Percentiles rank a stretch among this genome's conserved stretches.
Conservation (phyloP, 2,329 filamentous ascomycete species). For the Aspergillus flavus region DNA sequence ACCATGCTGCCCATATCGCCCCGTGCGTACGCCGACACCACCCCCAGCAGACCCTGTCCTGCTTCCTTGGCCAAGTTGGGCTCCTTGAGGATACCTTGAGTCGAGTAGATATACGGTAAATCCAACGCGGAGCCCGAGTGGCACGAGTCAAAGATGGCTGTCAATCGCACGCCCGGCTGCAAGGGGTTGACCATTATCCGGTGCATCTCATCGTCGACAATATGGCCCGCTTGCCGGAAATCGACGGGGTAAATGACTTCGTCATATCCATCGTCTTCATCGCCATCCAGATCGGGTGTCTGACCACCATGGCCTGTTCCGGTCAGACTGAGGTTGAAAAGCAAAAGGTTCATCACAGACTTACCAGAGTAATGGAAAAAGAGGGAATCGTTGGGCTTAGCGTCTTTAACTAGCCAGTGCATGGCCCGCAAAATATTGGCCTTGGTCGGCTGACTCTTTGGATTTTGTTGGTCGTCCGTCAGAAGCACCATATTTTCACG, state of each 20-base stretch:
- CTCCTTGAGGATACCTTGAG: constrained; percentile 69
- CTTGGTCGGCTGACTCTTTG: constrained; percentile 95
- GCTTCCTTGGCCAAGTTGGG: constrained; percentile 70
- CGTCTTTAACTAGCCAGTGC: constrained; percentile 97
- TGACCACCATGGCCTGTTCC: constrained; percentile 71
- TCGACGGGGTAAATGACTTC: constrained; percentile 81
- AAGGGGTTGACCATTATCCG: constrained; percentile 75
- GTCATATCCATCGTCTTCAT: constrained; percentile 77
- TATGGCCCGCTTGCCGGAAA: constrained; percentile 68
- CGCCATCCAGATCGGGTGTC: constrained; percentile 71
- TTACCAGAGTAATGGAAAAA: constrained; percentile 97
- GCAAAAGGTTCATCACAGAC: constrained; percentile 25
- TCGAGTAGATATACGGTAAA: constrained; percentile 68
- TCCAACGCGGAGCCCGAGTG: constrained; percentile 69
- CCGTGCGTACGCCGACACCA: constrained; percentile 76
- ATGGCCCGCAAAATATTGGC: constrained; percentile 93
- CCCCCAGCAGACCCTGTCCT: constrained; percentile 63
- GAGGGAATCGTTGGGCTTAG: constrained; percentile 85
- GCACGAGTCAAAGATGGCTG: constrained; percentile 70
- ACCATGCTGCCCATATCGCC: constrained; percentile 84
- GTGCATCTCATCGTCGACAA: constrained; percentile 80
- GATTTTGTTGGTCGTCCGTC: constrained; percentile 95
- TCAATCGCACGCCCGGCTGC: constrained; percentile 76
- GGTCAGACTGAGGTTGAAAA: not conserved
- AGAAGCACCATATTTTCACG: constrained; percentile 96